Percentiles rank a stretch among this genome's conserved stretches.
Conservation (phyloP, 164 flowering plant species). For the Vitis rotundifolia region DNA sequence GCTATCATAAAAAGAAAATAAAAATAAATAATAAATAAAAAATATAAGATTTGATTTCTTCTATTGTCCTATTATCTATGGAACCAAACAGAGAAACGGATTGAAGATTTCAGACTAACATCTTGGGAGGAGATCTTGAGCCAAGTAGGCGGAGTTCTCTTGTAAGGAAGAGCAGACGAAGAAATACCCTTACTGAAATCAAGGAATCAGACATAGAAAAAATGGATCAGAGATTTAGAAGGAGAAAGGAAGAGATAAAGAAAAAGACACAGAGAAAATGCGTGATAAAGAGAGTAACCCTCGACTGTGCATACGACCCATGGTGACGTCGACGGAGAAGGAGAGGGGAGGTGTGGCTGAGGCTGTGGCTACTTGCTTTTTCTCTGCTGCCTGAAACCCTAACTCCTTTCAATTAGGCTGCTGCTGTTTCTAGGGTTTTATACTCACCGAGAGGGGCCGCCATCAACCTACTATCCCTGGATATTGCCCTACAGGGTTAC, state of each 20-base stretch:
- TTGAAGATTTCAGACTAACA: slow-evolving; percentile 13
- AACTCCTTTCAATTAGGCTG: no score
- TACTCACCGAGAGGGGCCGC: no score
- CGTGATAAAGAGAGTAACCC: slow-evolving; percentile 16
- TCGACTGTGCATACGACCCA: slow-evolving; percentile 63
- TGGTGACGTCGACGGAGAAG: slow-evolving; percentile 18
- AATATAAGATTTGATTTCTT: background rate
- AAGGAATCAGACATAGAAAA: background rate
- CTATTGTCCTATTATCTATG: background rate
- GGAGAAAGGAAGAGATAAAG: background rate
- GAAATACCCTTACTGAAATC: slow-evolving; percentile 83
- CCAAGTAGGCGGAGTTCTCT: slow-evolving; percentile 73
- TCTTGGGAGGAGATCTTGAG: slow-evolving; percentile 40
- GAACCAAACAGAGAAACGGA: background rate
- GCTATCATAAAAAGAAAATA: background rate
- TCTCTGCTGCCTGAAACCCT: background rate
- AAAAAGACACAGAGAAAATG: background rate
- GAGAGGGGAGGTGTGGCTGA: background rate
- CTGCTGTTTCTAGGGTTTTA: background rate
- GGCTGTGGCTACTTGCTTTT: no score
- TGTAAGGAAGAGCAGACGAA: slow-evolving; percentile 79
- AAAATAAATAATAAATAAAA: no score
- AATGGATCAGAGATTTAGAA: background rate
- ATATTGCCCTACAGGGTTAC: no score
- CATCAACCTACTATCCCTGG: no score